These are phyloP conservation scores for Dillenia turbinata DNA, from an alignment of 164 flowering plant genomes.

Conservation along the genomic window DNA sequence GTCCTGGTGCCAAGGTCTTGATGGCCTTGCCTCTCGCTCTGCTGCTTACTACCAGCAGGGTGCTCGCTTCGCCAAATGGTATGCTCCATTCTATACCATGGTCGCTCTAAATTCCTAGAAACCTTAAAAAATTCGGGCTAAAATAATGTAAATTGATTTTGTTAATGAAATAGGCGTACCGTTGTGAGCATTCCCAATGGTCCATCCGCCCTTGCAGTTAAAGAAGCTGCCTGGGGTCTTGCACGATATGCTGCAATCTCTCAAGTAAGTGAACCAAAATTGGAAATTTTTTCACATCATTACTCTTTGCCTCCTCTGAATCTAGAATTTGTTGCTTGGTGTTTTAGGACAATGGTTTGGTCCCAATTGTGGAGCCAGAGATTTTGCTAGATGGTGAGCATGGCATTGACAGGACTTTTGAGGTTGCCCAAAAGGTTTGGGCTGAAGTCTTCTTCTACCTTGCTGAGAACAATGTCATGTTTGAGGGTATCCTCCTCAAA, in stretches of 20 bases:
- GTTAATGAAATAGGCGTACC: constrained; percentile 53
- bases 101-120: neutral
- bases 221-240: constrained; percentile 95
- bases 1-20: constrained; percentile 98
- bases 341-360: constrained; percentile 72
- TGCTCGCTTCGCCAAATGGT: constrained; percentile 95
- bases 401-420: constrained; percentile 75
- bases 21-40: constrained; percentile 84
- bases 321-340: neutral
- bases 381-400: constrained; percentile 87
- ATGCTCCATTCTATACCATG: neutral
- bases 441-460: constrained; percentile 89
- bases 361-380: constrained; percentile 89
- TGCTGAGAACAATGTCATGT: constrained; percentile 77
- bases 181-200: constrained; percentile 94
- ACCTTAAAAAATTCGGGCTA: neutral
- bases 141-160: neutral
- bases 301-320: too few relatives aligned
- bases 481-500: constrained; percentile 82
- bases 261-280: constrained; percentile 37
- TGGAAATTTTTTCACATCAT: too few relatives aligned
- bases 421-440: constrained; percentile 81
- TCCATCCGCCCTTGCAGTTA: constrained; percentile 80
- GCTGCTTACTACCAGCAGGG: constrained; percentile 95
- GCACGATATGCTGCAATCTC: constrained; percentile 87